Conservation (phyloP, 108 stramenopile genomes). For the Phaeodactylum tricornutum region DNA sequence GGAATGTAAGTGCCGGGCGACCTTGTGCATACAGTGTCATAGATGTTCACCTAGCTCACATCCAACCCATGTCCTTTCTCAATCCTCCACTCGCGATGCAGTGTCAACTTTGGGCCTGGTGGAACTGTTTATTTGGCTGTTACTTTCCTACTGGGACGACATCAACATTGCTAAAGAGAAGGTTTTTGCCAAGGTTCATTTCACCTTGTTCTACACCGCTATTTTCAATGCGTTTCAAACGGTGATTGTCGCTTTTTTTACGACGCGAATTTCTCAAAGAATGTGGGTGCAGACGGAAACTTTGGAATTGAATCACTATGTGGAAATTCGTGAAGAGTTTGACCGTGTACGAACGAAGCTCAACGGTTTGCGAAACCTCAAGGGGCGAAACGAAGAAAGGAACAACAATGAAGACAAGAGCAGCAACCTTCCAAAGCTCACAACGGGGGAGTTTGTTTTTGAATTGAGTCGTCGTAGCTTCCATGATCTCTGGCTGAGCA, state of each 20-base stretch:
- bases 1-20: slow-evolving; percentile 74
- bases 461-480: not conserved
- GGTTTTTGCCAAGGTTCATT: slow-evolving; percentile 82
- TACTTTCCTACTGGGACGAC: slow-evolving; percentile 39
- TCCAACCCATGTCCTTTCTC: no score
- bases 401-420: not conserved
- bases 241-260: slow-evolving; percentile 38
- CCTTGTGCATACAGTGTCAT: no score
- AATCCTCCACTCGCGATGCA: not conserved
- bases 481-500: no score
- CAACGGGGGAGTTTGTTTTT: not conserved
- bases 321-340: slow-evolving; percentile 82
- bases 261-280: slow-evolving; percentile 35
- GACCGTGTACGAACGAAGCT: slow-evolving; percentile 28
- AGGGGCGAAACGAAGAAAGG: not conserved
- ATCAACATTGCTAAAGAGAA: slow-evolving; percentile 44
- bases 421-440: not conserved
- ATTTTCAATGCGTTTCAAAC: slow-evolving; percentile 79
- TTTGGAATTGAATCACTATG: slow-evolving; percentile 79
- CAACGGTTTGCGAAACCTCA: not conserved
- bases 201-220: slow-evolving; percentile 78
- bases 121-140: slow-evolving; percentile 57
- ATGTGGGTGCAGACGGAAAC: slow-evolving; percentile 75
- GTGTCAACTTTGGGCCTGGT: slow-evolving; percentile 65
- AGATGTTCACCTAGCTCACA: no score